Percentiles rank a stretch among this genome's conserved stretches.
These are phyloP conservation scores for Juglanconis juglandina DNA, from an alignment of 2,329 filamentous ascomycete genomes.

Conservation along the genomic window DNA sequence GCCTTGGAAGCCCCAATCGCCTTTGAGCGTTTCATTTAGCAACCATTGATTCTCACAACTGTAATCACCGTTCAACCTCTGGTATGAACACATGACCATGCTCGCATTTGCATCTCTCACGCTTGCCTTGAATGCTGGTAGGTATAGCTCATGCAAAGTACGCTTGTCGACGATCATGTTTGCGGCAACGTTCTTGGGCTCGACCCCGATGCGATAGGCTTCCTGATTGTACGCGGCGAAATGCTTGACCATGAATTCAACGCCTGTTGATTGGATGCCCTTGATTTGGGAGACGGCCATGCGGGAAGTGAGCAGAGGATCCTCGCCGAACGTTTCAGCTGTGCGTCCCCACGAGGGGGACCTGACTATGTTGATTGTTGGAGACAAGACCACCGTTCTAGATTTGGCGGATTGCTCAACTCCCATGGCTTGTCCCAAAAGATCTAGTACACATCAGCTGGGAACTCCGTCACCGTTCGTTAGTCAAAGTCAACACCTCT, in stretches of 20 bases:
- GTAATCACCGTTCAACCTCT: background rate
- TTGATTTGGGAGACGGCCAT: background rate
- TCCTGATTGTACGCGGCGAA: slow-evolving; percentile 2
- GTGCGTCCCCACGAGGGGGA: background rate
- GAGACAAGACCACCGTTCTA: background rate
- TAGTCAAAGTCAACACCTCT: no score
- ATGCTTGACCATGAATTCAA: background rate
- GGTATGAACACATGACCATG: background rate
- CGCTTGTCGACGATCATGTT: background rate
- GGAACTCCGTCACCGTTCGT: no score
- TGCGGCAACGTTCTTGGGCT: background rate
- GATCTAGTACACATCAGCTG: no score
- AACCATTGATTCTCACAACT: background rate
- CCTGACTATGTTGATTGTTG: background rate
- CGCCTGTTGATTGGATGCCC: background rate
- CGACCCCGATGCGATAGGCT: background rate
- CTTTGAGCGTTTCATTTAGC: background rate
- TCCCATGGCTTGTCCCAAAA: background rate
- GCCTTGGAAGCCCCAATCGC: background rate
- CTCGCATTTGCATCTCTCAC: background rate
- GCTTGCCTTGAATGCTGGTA: background rate
- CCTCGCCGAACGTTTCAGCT: background rate
- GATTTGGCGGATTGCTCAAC: background rate
- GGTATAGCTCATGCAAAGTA: background rate
- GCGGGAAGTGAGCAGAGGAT: background rate